These are phyloP conservation scores for Pyricularia sp. DNA, from an alignment of 2,329 filamentous ascomycete species.

Conservation along the genomic window DNA sequence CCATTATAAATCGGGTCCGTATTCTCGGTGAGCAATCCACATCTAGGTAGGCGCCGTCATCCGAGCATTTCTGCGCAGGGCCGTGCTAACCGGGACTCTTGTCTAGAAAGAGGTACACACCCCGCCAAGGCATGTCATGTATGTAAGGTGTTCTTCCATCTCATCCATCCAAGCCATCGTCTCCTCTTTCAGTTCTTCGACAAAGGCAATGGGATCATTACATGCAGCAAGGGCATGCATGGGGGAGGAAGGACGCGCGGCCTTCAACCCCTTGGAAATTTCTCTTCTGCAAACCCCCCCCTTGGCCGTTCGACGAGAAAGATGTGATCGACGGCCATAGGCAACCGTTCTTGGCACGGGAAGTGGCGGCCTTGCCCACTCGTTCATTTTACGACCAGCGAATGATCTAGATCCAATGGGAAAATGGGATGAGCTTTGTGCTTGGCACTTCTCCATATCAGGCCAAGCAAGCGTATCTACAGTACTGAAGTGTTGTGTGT, in stretches of 20 bases:
- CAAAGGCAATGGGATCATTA: background rate
- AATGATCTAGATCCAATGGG: background rate
- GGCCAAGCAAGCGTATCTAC: background rate
- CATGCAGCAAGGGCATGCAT: background rate
- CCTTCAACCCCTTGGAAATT: background rate
- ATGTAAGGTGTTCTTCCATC: background rate
- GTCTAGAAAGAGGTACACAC: too few relatives aligned
- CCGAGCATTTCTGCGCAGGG: background rate
- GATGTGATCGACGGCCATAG: conserved; percentile 6
- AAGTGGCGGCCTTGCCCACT: background rate
- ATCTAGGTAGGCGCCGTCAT: background rate
- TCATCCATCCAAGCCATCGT: background rate
- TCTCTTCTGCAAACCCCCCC: background rate
- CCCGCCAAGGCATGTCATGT: too few relatives aligned
- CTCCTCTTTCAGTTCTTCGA: background rate
- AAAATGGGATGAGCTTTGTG: background rate
- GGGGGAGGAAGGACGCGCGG: background rate
- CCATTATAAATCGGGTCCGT: background rate
- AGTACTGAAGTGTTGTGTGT: background rate
- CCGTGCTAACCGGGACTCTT: too few relatives aligned
- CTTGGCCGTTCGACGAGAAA: background rate
- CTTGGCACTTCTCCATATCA: background rate
- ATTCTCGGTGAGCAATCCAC: background rate
- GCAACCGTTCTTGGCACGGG: background rate
- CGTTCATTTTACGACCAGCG: background rate